Conservation (phyloP, 2,329 filamentous ascomycete genomes). For the Domatiomyces globalis region DNA sequence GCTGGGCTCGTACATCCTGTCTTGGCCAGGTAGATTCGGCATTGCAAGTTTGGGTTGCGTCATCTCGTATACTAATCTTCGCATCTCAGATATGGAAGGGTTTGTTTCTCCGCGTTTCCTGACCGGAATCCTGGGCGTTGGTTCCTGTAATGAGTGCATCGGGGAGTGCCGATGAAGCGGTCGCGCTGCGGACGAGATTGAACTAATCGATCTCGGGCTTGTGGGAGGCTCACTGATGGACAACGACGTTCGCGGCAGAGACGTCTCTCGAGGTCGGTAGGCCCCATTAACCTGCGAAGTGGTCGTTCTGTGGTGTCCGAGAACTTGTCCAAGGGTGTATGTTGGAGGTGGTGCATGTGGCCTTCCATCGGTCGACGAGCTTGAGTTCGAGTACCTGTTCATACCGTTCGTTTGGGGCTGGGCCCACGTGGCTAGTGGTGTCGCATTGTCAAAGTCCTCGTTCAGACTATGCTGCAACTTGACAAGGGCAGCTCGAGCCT, state of each 20-base stretch:
- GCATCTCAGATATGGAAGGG: background rate
- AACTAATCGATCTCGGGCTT: background rate
- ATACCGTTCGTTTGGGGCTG: slow-evolving; percentile 2
- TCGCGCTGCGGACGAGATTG: background rate
- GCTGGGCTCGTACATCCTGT: background rate
- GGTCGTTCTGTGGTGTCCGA: background rate
- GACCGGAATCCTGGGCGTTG: background rate
- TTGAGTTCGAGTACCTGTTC: background rate
- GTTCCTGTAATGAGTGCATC: background rate
- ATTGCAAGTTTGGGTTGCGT: background rate
- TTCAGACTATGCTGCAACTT: slow-evolving; percentile 17
- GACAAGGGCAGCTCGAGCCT: slow-evolving; percentile 15
- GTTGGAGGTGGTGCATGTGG: background rate
- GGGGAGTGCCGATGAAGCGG: background rate
- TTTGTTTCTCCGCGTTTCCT: background rate
- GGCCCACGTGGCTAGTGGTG: background rate
- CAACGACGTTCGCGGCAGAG: background rate
- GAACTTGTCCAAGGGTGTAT: background rate
- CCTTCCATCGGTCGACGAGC: background rate
- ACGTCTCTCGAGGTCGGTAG: background rate
- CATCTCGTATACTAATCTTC: background rate
- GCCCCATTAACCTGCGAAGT: background rate
- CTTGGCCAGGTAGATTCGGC: background rate
- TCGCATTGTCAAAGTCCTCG: slow-evolving; percentile 10
- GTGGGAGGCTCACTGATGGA: background rate